Evolutionary conservation across 106 monocot genomes (phyloP).

Genomic region (Agapanthus africanus): DNA sequence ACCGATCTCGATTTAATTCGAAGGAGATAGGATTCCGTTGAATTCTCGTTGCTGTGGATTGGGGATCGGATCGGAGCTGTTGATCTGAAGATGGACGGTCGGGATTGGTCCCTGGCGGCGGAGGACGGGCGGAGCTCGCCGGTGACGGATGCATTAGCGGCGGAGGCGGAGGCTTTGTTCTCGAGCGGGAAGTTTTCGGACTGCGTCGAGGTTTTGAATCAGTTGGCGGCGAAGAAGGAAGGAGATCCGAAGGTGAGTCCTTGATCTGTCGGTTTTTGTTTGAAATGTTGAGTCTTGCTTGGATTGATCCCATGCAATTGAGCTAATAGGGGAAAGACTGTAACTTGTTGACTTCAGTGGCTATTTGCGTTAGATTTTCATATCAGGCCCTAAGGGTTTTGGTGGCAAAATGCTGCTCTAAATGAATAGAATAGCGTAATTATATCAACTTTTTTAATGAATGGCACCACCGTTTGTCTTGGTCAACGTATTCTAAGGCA

Average conservation of each 20-base stretch:
- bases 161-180: conserved; percentile 33
- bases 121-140: conserved; percentile 12
- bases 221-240: conserved; percentile 32
- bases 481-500: too few species aligned
- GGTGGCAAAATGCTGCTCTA: too few species aligned
- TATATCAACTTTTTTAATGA: neutral
- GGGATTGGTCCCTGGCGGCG: conserved; percentile 8
- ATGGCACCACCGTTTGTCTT: too few species aligned
- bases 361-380: neutral
- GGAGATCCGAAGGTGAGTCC: conserved; percentile 45
- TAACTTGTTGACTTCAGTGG: neutral
- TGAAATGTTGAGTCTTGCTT: neutral
- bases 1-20: too few species aligned
- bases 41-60: too few species aligned
- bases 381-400: too few species aligned
- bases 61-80: too few species aligned
- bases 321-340: neutral
- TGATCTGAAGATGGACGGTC: conserved; percentile 19
- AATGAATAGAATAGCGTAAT: too few species aligned
- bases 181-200: conserved; percentile 32
- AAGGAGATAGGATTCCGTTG: too few species aligned
- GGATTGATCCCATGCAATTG: neutral
- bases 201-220: conserved; percentile 35
- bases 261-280: neutral
- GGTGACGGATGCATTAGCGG: conserved; percentile 19